Percentiles rank a stretch among this genome's conserved stretches.
Conservation (phyloP, 768 basidiomycete species). For the Tulasnella calospora region DNA sequence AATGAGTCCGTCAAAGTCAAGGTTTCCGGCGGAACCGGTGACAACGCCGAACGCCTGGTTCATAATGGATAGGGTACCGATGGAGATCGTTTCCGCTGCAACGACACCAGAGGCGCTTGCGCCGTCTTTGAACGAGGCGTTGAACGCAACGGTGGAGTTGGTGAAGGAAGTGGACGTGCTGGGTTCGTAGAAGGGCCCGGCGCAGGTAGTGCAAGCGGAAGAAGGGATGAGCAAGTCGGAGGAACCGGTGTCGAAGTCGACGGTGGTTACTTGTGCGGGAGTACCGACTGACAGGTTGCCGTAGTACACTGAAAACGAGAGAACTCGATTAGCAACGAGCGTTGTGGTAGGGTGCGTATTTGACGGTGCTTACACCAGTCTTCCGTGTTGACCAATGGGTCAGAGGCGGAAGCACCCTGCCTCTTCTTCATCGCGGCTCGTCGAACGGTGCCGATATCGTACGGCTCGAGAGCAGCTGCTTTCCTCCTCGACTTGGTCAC, state of each 20-base stretch:
- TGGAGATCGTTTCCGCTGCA: neutral
- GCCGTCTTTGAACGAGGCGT: neutral
- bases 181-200: neutral
- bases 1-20: neutral
- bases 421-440: neutral
- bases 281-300: constrained; percentile 3
- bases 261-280: constrained; percentile 9
- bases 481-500: neutral
- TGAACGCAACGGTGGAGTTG: too few relatives aligned
- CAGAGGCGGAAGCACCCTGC: neutral
- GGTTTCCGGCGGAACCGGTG: neutral
- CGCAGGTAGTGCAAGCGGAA: neutral
- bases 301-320: neutral
- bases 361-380: neutral
- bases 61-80: neutral
- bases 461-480: neutral
- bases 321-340: neutral
- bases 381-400: neutral
- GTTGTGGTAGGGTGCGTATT: neutral
- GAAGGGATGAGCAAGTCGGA: neutral
- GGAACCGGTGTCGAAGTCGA: constrained; percentile 28
- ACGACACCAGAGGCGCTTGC: neutral
- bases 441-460: neutral
- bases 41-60: constrained; percentile 4
- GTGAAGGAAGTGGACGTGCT: neutral